A percentile compares a stretch with the other conserved stretches of the same genome.
Conservation (phyloP, 1,284 basidiomycete species). For the Pisolithus thermaeus region DNA sequence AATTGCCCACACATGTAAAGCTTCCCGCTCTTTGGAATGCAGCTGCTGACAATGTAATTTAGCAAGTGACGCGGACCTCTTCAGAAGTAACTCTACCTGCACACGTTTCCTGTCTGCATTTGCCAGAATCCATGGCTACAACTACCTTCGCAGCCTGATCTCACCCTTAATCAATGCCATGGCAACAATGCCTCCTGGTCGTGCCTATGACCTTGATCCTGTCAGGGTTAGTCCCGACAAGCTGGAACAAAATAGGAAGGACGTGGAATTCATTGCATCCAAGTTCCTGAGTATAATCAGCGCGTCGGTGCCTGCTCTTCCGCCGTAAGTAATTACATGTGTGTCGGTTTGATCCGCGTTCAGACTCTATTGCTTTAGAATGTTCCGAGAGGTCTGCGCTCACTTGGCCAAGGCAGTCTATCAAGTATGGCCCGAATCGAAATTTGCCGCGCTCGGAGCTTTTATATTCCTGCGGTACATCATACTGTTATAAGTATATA, state of each 20-base stretch:
- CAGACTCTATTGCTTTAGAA: constrained; percentile 38
- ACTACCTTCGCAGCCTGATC: constrained; percentile 76
- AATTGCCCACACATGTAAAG: constrained; percentile 66
- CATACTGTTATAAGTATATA: neutral
- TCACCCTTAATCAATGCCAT: constrained; percentile 74
- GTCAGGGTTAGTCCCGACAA: constrained; percentile 57
- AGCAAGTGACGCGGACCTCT: constrained; percentile 78
- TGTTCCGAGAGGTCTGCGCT: constrained; percentile 84
- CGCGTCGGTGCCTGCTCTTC: constrained; percentile 65
- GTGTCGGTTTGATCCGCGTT: neutral
- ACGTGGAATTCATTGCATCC: constrained; percentile 69
- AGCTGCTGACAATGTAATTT: constrained; percentile 9
- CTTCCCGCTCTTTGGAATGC: neutral
- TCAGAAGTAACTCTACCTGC: constrained; percentile 83
- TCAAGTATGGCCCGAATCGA: constrained; percentile 75
- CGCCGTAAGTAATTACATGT: constrained; percentile 52
- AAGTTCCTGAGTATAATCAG: constrained; percentile 75
- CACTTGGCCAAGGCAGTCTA: constrained; percentile 81
- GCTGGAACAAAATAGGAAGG: constrained; percentile 62
- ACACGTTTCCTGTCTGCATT: constrained; percentile 82
- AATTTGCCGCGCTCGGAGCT: constrained; percentile 82
- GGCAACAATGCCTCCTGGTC: constrained; percentile 64
- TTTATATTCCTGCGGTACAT: constrained; percentile 83
- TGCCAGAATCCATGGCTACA: constrained; percentile 82
- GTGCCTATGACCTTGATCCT: constrained; percentile 78